phyloP scores from a whole-genome alignment of 768 basidiomycete species.

The Tephrocybe sp. region DNA sequence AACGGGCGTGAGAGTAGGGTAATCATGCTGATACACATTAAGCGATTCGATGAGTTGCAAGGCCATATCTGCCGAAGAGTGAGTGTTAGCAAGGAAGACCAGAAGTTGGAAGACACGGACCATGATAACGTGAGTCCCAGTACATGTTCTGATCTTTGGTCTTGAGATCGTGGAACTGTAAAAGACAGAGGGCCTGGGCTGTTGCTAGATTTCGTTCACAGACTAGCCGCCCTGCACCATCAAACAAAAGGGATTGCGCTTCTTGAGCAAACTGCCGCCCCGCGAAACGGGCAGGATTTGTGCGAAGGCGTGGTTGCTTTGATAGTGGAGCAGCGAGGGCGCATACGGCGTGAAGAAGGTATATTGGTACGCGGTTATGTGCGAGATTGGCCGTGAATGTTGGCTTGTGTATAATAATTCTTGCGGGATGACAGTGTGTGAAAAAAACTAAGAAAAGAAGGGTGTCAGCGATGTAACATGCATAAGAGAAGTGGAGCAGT shows the following conservation, averaged over 20 bases:
- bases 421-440: slow-evolving; percentile 68
- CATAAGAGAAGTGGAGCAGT: slow-evolving; percentile 8
- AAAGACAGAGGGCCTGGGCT: slow-evolving; percentile 72
- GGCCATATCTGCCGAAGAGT: slow-evolving; percentile 48
- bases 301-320: slow-evolving; percentile 59
- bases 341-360: slow-evolving; percentile 72
- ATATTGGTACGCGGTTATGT: slow-evolving; percentile 62
- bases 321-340: slow-evolving; percentile 78
- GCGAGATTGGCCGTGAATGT: slow-evolving; percentile 67
- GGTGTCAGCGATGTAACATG: slow-evolving; percentile 13
- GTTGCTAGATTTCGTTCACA: slow-evolving; percentile 66
- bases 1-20: slow-evolving; percentile 55
- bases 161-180: slow-evolving; percentile 64
- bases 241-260: slow-evolving; percentile 69
- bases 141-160: slow-evolving; percentile 37
- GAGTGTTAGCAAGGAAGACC: slow-evolving; percentile 20
- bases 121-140: slow-evolving; percentile 48
- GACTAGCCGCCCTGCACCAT: slow-evolving; percentile 59
- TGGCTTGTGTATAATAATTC: slow-evolving; percentile 75
- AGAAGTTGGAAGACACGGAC: slow-evolving; percentile 29
- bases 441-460: slow-evolving; percentile 2
- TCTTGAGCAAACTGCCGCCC: slow-evolving; percentile 58
- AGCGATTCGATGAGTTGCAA: slow-evolving; percentile 66
- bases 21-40: slow-evolving; percentile 62
- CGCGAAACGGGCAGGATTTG: slow-evolving; percentile 51